Evolutionary conservation across 371 early-diverging fungal genomes (phyloP).

Genomic region (Rhizopus microsporus): DNA sequence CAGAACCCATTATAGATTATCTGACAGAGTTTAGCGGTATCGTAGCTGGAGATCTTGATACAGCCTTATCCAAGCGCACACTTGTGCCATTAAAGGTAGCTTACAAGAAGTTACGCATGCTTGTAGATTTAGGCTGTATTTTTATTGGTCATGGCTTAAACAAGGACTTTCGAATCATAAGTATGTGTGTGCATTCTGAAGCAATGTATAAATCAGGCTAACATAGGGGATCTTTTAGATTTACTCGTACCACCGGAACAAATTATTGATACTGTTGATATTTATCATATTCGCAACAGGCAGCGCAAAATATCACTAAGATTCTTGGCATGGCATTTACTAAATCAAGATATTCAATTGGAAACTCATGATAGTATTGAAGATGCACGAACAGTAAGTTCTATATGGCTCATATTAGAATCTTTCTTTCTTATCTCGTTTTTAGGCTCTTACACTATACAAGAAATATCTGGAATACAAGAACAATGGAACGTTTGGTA

Average conservation of each 20-base stretch:
- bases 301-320: constrained; percentile 84
- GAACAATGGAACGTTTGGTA: constrained; percentile 67
- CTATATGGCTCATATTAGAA: background rate
- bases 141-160: constrained; percentile 94
- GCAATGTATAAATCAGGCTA: background rate
- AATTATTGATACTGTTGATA: constrained; percentile 89
- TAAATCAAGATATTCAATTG: constrained; percentile 82
- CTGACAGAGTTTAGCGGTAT: constrained; percentile 93
- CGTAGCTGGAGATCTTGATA: constrained; percentile 82
- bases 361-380: constrained; percentile 92
- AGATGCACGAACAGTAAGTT: constrained; percentile 81
- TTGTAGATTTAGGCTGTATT: constrained; percentile 87
- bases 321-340: constrained; percentile 92
- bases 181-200: constrained; percentile 35
- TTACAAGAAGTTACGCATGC: constrained; percentile 83
- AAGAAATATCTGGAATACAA: constrained; percentile 73
- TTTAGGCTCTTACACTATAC: constrained; percentile 78
- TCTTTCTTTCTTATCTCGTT: background rate
- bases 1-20: constrained; percentile 86
- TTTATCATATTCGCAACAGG: constrained; percentile 80
- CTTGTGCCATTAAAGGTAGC: constrained; percentile 87
- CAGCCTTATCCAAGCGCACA: constrained; percentile 65
- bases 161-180: constrained; percentile 92
- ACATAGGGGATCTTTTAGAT: constrained; percentile 38
- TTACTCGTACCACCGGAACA: constrained; percentile 85